phyloP scores from a whole-genome alignment of 106 monocot genomes.

The Dactylorhiza incarnata region DNA sequence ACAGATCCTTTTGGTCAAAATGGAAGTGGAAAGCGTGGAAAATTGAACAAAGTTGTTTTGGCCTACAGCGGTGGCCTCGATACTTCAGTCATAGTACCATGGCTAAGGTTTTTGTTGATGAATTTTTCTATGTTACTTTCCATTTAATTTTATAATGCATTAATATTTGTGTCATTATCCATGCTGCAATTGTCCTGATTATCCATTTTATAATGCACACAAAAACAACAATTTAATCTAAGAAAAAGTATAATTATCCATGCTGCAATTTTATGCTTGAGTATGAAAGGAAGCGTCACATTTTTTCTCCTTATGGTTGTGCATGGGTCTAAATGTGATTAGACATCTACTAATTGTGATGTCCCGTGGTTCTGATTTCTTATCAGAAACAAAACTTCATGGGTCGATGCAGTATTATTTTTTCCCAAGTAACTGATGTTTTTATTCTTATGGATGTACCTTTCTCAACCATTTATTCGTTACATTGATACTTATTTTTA shows the following conservation, averaged over 20 bases:
- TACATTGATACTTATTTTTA: neutral
- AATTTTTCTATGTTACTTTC: neutral
- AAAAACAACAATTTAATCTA: neutral
- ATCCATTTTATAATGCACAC: too few relatives aligned
- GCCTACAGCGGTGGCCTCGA: conserved; percentile 98
- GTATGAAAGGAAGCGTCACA: neutral
- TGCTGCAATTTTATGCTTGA: neutral
- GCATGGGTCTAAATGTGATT: neutral
- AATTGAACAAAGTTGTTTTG: conserved; percentile 86
- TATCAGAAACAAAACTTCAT: neutral
- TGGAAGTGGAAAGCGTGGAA: conserved; percentile 47
- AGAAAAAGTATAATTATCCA: neutral
- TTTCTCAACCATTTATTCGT: neutral
- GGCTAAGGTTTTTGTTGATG: conserved; percentile 56
- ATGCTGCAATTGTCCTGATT: neutral
- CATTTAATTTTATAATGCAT: neutral
- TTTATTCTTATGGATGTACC: neutral
- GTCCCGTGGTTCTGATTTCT: neutral
- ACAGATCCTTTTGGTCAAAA: conserved; percentile 7
- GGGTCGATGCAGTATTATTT: neutral
- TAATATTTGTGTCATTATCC: neutral
- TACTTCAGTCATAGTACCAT: conserved; percentile 96
- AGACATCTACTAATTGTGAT: neutral
- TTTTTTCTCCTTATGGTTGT: neutral
- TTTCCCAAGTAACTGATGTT: neutral